Percentiles rank a stretch among this genome's conserved stretches.
These are phyloP conservation scores for Brassica balearica DNA, from an alignment of 441 rosid genomes.

Conservation along the genomic window DNA sequence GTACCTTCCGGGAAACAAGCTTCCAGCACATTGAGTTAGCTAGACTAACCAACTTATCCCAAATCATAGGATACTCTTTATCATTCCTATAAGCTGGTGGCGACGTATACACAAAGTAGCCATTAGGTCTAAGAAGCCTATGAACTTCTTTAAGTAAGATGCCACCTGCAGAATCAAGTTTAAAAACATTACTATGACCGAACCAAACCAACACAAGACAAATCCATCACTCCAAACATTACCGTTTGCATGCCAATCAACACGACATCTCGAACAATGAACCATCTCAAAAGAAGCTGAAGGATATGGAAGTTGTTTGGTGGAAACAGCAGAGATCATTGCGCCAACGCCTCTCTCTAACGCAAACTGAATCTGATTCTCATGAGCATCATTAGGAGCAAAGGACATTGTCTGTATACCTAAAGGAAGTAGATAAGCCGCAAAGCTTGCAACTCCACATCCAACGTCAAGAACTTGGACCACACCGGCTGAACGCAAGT, in stretches of 20 bases:
- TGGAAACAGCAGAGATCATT: conserved; percentile 86
- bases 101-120: conserved; percentile 92
- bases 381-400: conserved; percentile 96
- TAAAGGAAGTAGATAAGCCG: conserved; percentile 88
- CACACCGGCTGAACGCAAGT: conserved; percentile 85
- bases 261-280: conserved; percentile 97
- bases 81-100: conserved; percentile 88
- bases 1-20: conserved; percentile 80
- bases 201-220: conserved; percentile 11
- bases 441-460: conserved; percentile 98
- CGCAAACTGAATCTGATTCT: conserved; percentile 98
- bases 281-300: conserved; percentile 91
- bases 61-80: conserved; percentile 79
- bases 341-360: conserved; percentile 92
- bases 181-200: background rate
- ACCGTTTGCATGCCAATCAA: conserved; percentile 97
- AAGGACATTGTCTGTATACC: conserved; percentile 92
- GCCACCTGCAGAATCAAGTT: conserved; percentile 65
- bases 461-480: conserved; percentile 94
- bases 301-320: conserved; percentile 91
- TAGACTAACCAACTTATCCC: conserved; percentile 79
- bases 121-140: conserved; percentile 79
- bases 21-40: conserved; percentile 94
- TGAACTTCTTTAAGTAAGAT: conserved; percentile 89
- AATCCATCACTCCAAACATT: conserved; percentile 31